Evolutionary conservation across 345 rosid species (phyloP).

Genomic region (Kernera saxatilis): DNA sequence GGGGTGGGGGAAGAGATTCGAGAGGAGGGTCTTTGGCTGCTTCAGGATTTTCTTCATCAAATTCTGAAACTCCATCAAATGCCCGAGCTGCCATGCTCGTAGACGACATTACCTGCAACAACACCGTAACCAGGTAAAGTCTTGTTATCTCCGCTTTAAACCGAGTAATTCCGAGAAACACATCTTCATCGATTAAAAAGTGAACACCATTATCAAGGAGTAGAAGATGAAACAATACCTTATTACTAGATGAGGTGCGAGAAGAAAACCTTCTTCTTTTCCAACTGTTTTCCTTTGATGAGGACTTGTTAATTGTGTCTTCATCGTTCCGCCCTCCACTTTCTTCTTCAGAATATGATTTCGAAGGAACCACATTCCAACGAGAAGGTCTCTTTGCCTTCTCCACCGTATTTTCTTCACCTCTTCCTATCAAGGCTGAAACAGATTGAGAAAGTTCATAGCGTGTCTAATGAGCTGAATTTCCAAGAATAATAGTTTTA

Average conservation of each 20-base stretch:
- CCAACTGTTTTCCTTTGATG: slow-evolving; percentile 39
- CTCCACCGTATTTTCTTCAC: slow-evolving; percentile 34
- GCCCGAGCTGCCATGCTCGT: slow-evolving; percentile 71
- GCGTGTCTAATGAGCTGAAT: not conserved
- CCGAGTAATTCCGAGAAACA: not conserved
- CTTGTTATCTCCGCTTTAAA: not conserved
- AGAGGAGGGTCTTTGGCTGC: slow-evolving; percentile 39
- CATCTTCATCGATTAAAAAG: not conserved
- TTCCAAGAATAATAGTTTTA: not conserved
- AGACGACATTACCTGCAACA: slow-evolving; percentile 39
- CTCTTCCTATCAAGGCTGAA: slow-evolving; percentile 26
- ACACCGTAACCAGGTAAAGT: not conserved
- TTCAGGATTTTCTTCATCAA: slow-evolving; percentile 46
- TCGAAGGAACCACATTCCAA: slow-evolving; percentile 34
- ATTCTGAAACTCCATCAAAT: slow-evolving; percentile 44
- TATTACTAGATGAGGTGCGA: slow-evolving; percentile 38
- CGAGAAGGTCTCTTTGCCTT: slow-evolving; percentile 31
- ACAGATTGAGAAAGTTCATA: slow-evolving; percentile 10
- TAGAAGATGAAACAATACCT: slow-evolving; percentile 35
- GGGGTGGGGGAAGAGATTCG: slow-evolving; percentile 36
- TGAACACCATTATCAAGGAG: not conserved
- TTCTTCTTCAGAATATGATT: slow-evolving; percentile 40
- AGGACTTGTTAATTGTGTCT: slow-evolving; percentile 26
- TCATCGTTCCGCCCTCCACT: slow-evolving; percentile 31
- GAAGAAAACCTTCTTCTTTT: slow-evolving; percentile 46